Evolutionary conservation across 768 basidiomycete species (phyloP).

Genomic region (Collybia sordida): DNA sequence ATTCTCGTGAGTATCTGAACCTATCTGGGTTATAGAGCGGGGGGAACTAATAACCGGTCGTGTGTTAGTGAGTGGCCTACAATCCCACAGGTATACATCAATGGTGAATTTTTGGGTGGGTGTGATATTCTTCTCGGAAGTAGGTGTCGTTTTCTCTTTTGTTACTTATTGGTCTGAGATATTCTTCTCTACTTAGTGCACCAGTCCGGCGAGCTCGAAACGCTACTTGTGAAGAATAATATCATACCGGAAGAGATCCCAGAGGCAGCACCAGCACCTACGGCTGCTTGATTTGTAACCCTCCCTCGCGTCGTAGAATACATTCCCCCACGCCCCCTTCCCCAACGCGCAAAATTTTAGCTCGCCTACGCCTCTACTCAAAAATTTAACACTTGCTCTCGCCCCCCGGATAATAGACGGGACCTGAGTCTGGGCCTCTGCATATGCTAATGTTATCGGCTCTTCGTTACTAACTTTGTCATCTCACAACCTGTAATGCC

Average conservation of each 20-base stretch:
- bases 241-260: conserved; percentile 39
- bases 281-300: too few species aligned
- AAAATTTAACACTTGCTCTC: too few species aligned
- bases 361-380: too few species aligned
- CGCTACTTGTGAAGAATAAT: conserved; percentile 68
- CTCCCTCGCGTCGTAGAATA: too few species aligned
- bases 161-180: not conserved
- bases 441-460: too few species aligned
- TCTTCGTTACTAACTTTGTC: too few species aligned
- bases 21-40: too few species aligned
- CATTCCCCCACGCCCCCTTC: too few species aligned
- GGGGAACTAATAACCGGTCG: not conserved
- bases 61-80: conserved; percentile 90
- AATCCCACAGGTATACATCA: conserved; percentile 91
- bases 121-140: conserved; percentile 93
- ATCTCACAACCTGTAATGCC: too few species aligned
- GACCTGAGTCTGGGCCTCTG: too few species aligned
- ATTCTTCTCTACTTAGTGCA: conserved; percentile 66
- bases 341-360: too few species aligned
- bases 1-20: conserved; percentile 75
- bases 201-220: conserved; percentile 91
- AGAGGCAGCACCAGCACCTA: not conserved
- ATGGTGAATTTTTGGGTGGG: conserved; percentile 95
- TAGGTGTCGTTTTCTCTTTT: conserved; percentile 41
- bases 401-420: too few species aligned